Evolutionary conservation across 108 stramenopile genomes (phyloP).

Genomic region (Seminavis robusta): DNA sequence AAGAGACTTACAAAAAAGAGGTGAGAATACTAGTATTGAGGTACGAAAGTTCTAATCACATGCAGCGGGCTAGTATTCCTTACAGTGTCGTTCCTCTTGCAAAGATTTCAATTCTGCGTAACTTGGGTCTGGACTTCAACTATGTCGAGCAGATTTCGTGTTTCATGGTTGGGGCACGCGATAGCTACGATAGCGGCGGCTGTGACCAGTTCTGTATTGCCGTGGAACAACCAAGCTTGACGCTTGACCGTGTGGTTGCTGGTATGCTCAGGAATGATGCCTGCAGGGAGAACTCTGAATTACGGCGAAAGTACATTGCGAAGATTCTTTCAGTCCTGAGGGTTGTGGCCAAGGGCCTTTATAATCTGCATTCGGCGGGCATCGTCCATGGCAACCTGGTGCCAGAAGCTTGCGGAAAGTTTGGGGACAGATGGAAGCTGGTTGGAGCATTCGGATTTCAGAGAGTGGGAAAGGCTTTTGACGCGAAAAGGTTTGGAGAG

Average conservation of each 20-base stretch:
- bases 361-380: constrained; percentile 52
- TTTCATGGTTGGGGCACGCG: constrained; percentile 29
- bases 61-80: background rate
- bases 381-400: constrained; percentile 68
- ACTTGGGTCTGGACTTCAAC: constrained; percentile 23
- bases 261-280: constrained; percentile 61
- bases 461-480: constrained; percentile 33
- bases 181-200: constrained; percentile 15
- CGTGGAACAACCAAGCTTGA: constrained; percentile 48
- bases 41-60: background rate
- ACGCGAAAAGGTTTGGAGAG: constrained; percentile 33
- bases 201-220: constrained; percentile 48
- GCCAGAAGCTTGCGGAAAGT: constrained; percentile 61
- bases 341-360: constrained; percentile 54
- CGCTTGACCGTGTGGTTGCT: constrained; percentile 52
- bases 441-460: constrained; percentile 47
- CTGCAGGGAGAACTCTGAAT: constrained; percentile 32
- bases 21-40: constrained; percentile 15
- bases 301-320: constrained; percentile 49
- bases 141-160: constrained; percentile 56
- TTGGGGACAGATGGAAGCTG: constrained; percentile 71
- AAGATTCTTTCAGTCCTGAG: constrained; percentile 58
- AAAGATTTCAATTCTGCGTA: constrained; percentile 10
- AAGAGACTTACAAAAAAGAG: constrained; percentile 29
- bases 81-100: background rate